Base-by-base conservation (phyloP, 306 rosid genomes). In the Prunus mume region DNA sequence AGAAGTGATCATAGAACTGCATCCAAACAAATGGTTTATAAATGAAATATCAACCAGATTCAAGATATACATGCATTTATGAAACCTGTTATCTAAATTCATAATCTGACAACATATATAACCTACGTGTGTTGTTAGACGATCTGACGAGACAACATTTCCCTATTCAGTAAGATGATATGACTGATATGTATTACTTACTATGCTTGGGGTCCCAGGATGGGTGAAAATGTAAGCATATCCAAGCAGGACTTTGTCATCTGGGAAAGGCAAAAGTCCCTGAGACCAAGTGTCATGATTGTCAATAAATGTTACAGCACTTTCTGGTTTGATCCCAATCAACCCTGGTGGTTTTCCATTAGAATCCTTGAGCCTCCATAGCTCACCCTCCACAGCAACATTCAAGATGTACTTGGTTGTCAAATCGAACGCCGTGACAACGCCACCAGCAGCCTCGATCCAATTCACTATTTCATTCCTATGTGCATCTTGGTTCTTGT, bases 271-370 rank as follows among this genome's bases (percentile, higher is more conserved):
- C 96, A 90, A 87, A 1, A 49, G 0, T 0, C 24, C 67, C 66
- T 93, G 97, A 27, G 97, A 90, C 57, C 91, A 85, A 0, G 97
- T 93, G 68, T 93, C 97, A 81, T 90, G 97, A 34, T 89, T 93
- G 38, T 93, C 97, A 69, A 90, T 69, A 66, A 93, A 93, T 0
- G 97, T 90, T 0, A 90, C 97, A 9, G 88, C 91, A 74, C 79
- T 89, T 79, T 93, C 86, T 22, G 96, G 97, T 77, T 87, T 93
- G 5, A 76, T 32, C 56, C 97, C 96, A 34, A 93, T 90, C 84
- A 90, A 20, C 0, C 97, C 97, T n/a, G 93, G 81, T 24, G 96
- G 88, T 24, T 89, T 84, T 0, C 93, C 89, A 15, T 88, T 82
- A 2, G 88, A 67, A 32, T 87, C 90, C 50, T 79, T 91, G 76